A percentile compares a stretch with the other conserved stretches of the same genome.
These are phyloP conservation scores for Gypsophila paniculata DNA, from an alignment of 179 eudicot genomes.

Conservation along the genomic window DNA sequence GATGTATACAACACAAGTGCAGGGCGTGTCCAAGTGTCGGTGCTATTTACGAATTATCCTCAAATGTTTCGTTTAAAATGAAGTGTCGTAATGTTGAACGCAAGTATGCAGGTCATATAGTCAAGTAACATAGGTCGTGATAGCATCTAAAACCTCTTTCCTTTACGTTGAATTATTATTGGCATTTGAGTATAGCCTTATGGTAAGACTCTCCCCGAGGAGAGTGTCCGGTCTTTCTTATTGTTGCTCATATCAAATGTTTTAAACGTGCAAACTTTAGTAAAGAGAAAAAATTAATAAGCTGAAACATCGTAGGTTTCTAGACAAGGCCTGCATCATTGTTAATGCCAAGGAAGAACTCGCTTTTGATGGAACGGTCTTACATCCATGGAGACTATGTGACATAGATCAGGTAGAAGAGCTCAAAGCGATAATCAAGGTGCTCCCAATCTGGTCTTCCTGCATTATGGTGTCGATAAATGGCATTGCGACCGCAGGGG, in stretches of 20 bases:
- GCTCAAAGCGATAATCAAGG: constrained; percentile 46
- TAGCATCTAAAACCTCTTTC: too few species aligned
- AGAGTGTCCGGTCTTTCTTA: neutral
- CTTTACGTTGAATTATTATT: too few species aligned
- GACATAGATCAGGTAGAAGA: constrained; percentile 61
- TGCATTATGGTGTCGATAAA: constrained; percentile 38
- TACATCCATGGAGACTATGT: constrained; percentile 41
- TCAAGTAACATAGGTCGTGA: too few species aligned
- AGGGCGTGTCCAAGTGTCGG: too few species aligned
- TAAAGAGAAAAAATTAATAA: neutral
- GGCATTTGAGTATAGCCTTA: neutral
- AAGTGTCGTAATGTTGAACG: too few species aligned
- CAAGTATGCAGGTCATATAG: too few species aligned
- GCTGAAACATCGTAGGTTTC: constrained; percentile 32
- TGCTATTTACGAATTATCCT: too few species aligned
- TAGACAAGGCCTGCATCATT: constrained; percentile 63
- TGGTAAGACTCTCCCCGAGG: neutral
- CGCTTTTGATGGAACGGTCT: constrained; percentile 31
- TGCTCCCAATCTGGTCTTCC: constrained; percentile 59
- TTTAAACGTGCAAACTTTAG: too few species aligned
- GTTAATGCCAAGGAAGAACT: constrained; percentile 27
- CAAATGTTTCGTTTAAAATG: too few species aligned
- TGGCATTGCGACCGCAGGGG: constrained; percentile 23
- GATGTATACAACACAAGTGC: too few species aligned
- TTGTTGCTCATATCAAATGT: neutral